Percentiles rank a stretch among this genome's conserved stretches.
Evolutionary conservation across 371 early-diverging fungal species (phyloP).

Genomic region (Mortierella sp.): DNA sequence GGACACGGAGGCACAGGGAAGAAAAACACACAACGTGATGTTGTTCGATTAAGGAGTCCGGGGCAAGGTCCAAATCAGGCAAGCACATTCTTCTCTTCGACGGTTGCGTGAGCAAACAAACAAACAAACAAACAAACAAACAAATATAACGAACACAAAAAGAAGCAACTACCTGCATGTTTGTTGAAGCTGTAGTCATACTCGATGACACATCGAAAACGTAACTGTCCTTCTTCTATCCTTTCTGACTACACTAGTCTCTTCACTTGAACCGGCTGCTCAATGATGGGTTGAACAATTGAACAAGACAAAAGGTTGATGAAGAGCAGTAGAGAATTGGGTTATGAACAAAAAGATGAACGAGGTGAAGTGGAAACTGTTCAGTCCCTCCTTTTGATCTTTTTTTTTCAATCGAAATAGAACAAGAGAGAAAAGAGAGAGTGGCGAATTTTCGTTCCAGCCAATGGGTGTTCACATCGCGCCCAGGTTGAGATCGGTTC

Average conservation of each 20-base stretch:
- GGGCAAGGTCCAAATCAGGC: constrained; percentile 42
- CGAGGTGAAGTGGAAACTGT: no score
- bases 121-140: constrained; percentile 18
- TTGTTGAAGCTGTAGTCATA: background rate
- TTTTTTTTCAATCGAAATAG: no score
- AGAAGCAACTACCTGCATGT: background rate
- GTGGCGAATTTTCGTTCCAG: constrained; percentile 5
- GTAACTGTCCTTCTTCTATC: background rate
- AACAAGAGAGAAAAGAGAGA: constrained; percentile 2
- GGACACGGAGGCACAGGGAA: background rate
- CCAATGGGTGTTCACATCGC: constrained; percentile 39
- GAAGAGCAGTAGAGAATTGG: no score
- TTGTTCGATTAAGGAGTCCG: constrained; percentile 46
- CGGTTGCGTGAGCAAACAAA: constrained; percentile 10
- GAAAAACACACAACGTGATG: background rate
- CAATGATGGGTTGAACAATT: no score
- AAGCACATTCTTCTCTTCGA: constrained; percentile 14
- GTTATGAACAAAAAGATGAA: no score
- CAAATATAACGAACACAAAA: background rate
- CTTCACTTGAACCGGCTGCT: background rate
- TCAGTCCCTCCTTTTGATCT: no score
- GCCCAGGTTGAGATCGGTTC: constrained; percentile 18
- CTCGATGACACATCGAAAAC: constrained; percentile 15
- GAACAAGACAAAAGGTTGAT: no score
- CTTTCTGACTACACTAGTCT: background rate